These are phyloP conservation scores for Pochonia chlamydosporia DNA, from an alignment of 2,329 filamentous ascomycete genomes.

Conservation along the genomic window DNA sequence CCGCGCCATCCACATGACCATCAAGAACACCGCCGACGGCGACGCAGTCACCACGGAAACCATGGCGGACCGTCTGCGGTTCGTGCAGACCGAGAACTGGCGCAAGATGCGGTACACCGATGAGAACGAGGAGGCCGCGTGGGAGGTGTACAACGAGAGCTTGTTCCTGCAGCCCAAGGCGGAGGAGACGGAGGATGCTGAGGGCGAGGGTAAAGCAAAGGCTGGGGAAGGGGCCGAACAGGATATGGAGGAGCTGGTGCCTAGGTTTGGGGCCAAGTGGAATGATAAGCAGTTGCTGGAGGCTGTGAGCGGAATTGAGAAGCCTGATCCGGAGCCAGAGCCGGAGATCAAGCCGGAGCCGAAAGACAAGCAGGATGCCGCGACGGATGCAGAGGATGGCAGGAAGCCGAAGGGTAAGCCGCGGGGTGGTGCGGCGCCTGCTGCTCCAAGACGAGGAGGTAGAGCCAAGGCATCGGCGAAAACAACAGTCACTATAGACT, in stretches of 20 bases:
- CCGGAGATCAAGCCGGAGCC: constrained; percentile 21
- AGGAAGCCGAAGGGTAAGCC: constrained; percentile 20
- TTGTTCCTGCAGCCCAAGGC: constrained; percentile 40
- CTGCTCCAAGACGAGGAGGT: constrained; percentile 20
- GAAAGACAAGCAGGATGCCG: constrained; percentile 12
- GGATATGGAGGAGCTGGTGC: constrained; percentile 30
- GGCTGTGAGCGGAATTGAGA: constrained; percentile 39
- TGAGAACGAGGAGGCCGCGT: constrained; percentile 71
- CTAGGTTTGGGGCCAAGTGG: constrained; percentile 35
- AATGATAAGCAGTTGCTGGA: constrained; percentile 37
- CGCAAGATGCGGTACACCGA: constrained; percentile 72
- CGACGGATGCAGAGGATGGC: constrained; percentile 18
- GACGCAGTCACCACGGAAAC: constrained; percentile 62
- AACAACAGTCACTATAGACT: constrained; percentile 10
- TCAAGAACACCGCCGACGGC: constrained; percentile 69
- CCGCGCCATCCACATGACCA: constrained; percentile 78
- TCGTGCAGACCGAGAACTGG: constrained; percentile 81
- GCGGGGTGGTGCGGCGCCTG: constrained; percentile 18
- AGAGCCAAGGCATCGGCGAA: constrained; percentile 16
- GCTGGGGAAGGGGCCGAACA: constrained; percentile 12
- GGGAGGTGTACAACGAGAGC: constrained; percentile 68
- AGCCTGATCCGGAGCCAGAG: constrained; percentile 20
- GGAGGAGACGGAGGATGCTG: constrained; percentile 11
- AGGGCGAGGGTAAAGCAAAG: constrained; percentile 5
- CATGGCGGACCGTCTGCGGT: constrained; percentile 68